Evolutionary conservation across 192 early-diverging fungal species (phyloP), one percentile per base, ranked within the genome.

Genomic region (Podila epicladia): DNA sequence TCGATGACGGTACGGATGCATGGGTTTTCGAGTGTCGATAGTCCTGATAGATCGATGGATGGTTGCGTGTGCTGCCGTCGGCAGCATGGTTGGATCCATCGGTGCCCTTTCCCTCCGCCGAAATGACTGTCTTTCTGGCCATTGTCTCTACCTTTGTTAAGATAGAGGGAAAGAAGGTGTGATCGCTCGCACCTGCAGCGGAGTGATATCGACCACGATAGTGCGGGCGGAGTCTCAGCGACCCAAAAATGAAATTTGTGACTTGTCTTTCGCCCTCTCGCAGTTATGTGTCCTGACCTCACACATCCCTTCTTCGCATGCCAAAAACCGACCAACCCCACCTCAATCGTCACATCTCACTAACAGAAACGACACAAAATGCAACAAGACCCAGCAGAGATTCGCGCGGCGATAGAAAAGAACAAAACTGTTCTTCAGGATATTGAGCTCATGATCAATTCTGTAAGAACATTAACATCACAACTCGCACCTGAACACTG

Each of bases 401-500:
- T 80, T 29, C 55, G 48, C 4, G 57, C 55, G 9, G 61, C 77
- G 12, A 22, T 80, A 4, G 70, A 80, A 28, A 80, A 73, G 57
- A 80, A 69, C 29, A 6, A 80, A 26, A 69, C 11, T 51, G 65
- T 66, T 0, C 57, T 80, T 2, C 67, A 73, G 53, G 77, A 80
- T 45, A 61, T 80, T 53, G 77, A 80, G n/a, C 71, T 63, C 35
- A 80, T 80, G 77, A 80, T 80, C 48, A 80, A 62, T 48, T 80
- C 77, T 29, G 77, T 80, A 78, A 12, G 35, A 45, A 45, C 41
- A 45, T 45, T 7, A 45, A n/a, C 31, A 4, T 9, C 17, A 45
- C 37, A 58, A 6, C 22, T 3, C 3, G 4, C 12, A 15, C 41
- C 15, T 45, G 41, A 45, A 4, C 41, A 17, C 41, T 17, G 9